Conservation (phyloP, 1,139 yeast genomes). For the Fermentozyma sake region DNA sequence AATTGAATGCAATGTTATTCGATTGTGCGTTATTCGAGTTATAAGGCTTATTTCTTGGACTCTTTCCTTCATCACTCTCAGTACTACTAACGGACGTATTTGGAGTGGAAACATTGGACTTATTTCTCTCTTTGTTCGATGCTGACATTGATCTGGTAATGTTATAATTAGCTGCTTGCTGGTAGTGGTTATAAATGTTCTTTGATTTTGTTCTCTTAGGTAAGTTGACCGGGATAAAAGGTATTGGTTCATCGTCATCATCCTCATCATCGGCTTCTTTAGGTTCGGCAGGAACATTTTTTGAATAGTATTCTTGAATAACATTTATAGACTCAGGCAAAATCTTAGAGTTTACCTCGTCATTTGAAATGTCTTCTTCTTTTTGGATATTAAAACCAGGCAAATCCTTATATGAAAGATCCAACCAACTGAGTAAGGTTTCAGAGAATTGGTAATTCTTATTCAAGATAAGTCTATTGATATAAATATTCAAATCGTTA, state of each 20-base stretch:
- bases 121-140: no score
- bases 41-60: no score
- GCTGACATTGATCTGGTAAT: no score
- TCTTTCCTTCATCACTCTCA: no score
- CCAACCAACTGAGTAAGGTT: constrained; percentile 32
- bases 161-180: constrained; percentile 12
- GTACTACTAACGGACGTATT: no score
- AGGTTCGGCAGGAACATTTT: constrained; percentile 1
- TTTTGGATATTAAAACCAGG: constrained; percentile 17
- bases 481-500: constrained; percentile 31
- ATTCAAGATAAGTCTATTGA: constrained; percentile 23
- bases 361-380: constrained; percentile 7
- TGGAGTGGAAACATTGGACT: no score
- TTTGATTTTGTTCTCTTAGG: constrained; percentile 14
- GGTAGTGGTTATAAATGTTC: constrained; percentile 20
- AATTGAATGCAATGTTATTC: no score
- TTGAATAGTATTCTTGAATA: constrained; percentile 9
- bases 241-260: constrained; percentile 6
- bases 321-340: constrained; percentile 15
- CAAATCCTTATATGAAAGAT: constrained; percentile 15
- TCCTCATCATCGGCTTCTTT: constrained; percentile 4
- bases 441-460: constrained; percentile 23
- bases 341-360: constrained; percentile 11
- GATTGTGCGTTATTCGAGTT: no score
- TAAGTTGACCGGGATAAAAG: no score